Conservation (phyloP, 129 eudicot species). For the Chrysanthemum makinoi region DNA sequence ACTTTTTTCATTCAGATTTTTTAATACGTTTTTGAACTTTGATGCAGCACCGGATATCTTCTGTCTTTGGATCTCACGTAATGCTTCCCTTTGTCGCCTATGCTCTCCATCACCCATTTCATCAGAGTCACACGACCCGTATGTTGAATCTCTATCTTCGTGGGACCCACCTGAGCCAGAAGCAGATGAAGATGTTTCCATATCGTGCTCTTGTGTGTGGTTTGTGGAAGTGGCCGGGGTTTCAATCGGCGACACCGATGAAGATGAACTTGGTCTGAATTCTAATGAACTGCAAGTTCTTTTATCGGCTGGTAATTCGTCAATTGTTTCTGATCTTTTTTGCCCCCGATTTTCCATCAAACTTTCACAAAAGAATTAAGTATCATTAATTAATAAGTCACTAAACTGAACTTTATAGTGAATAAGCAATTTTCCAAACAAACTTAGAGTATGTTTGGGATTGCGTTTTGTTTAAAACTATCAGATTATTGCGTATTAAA, state of each 20-base stretch:
- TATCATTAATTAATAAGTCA: constrained; percentile 7
- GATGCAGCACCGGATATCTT: constrained; percentile 47
- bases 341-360: constrained; percentile 88
- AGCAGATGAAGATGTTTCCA: constrained; percentile 88
- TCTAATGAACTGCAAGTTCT: constrained; percentile 81
- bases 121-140: constrained; percentile 63
- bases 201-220: constrained; percentile 54
- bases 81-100: constrained; percentile 28
- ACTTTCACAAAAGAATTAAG: constrained; percentile 15
- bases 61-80: constrained; percentile 48
- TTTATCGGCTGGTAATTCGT: constrained; percentile 85
- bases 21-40: constrained; percentile 51
- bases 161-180: constrained; percentile 53
- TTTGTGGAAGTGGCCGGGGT: constrained; percentile 33
- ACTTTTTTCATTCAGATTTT: constrained; percentile 45
- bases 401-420: constrained; percentile 8
- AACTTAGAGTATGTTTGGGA: no score
- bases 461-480: no score
- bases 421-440: not conserved
- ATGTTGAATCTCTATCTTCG: constrained; percentile 54
- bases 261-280: constrained; percentile 71
- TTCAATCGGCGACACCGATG: constrained; percentile 55
- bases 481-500: no score
- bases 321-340: constrained; percentile 60
- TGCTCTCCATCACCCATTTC: constrained; percentile 45